Base-by-base conservation (phyloP, 2,329 filamentous ascomycete genomes). In the Fusarium bulbicola region DNA sequence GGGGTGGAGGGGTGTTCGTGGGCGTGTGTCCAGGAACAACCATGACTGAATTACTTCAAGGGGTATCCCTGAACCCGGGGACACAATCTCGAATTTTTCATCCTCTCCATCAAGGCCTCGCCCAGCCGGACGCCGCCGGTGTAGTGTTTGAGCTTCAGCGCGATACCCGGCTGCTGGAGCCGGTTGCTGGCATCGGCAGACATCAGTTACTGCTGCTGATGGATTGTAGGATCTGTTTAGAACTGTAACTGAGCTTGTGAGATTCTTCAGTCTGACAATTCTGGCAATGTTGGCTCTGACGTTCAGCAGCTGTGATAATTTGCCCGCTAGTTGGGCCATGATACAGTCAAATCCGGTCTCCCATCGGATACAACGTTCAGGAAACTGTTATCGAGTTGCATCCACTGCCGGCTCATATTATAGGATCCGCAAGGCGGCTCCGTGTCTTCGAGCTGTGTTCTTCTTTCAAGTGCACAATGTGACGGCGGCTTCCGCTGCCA, bases 31-130 rank as follows among this genome's bases (percentile, higher is more conserved):
- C 42, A 74, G 63, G 52, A 50, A 54, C 61, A 56, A 47, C 59
- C 65, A 68, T 67, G 63, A 49, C 57, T 49, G 59, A 72, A 61
- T 34, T 40, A 37, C 58, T 71, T 18, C 68, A 65, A 66, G 75
- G 76, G 70, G 32, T 37, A 77, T 77, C 76, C 76, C 68, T 78
- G 76, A 62, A 40, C 70, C 66, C 66, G 59, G 59, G 74, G 46
- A 68, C 68, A 68, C 74, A 77, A 78, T 78, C 76, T 78, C 76
- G 62, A 76, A 59, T 66, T 70, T 77, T 74, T 73, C 67, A 68
- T 66, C 53, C 71, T 75, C 68, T 65, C 67, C 65, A 70, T 67
- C 72, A 63, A 69, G 70, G 68, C 71, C 64, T 78, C 66, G 59
- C 64, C 68, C 68, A 75, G 71, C 67, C 76, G 75, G 76, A 74